Evolutionary conservation across 192 early-diverging fungal genomes (phyloP), one percentile per base, ranked within the genome.

Genomic region (Bifiguratus adelaidae): DNA sequence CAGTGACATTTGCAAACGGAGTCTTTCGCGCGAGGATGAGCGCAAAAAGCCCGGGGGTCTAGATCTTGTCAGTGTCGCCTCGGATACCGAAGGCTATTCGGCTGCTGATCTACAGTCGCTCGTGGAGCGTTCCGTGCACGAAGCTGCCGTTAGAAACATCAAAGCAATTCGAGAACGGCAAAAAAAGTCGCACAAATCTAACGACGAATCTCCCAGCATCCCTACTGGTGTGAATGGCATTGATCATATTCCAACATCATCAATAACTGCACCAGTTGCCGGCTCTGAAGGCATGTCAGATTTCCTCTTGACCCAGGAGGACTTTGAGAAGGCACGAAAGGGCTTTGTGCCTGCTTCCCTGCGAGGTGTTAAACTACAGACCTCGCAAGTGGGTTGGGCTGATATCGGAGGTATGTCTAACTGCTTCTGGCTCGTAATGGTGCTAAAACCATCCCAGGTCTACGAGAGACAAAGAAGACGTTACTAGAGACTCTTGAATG

Each of bases 401-500:
- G 89, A 92, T 58, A 92, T 96, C 59, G 92, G 92, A 25, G 90
- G 74, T 72, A 22, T 15, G 47, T 54, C 34, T 11, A 7, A 32
- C 9, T 52, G 15, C 34, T 33, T 24, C 16, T 18, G 20, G 25
- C n/a, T 60, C 34, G 12, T 28, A 9, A 40, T n/a, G 9, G 22
- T 21, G 45, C 32, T 11, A 34, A 13, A 13, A 15, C 22, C 37
- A 6, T 40, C 13, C 0, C 5, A 77, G 81, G 90, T 9, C 56
- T 99, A 45, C 70, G 77, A 15, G 85, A 85, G 34, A 83, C 92
- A 0, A 80, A 89, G 33, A 73, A 77, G 16, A 76, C 81, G 33
- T 55, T 99, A 48, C 55, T 88, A 3, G 91, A 99, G 53, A 99
- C 95, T 0, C 58, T 99, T 7, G 89, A 97, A 65, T 92, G 92